phyloP scores from a whole-genome alignment of 225 moss, liverwort and hornwort species.

The Marchantia paleacea region DNA sequence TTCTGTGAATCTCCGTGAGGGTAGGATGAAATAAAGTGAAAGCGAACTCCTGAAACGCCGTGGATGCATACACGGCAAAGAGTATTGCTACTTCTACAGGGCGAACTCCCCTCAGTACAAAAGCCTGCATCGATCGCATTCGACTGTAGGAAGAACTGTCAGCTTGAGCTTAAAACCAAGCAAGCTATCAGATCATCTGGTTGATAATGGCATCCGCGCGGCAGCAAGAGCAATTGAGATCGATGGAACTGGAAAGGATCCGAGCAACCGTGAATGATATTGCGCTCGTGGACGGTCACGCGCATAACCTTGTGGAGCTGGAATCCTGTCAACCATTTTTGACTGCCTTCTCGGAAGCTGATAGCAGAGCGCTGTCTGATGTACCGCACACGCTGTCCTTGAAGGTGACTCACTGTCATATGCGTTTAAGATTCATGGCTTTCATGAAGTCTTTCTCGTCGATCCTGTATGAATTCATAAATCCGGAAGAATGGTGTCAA shows the following conservation, averaged over 20 bases:
- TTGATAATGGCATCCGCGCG: neutral
- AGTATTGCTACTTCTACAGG: too few relatives aligned
- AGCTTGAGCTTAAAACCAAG: neutral
- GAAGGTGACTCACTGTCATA: conserved; percentile 46
- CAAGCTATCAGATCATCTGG: too few relatives aligned
- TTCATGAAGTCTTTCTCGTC: too few relatives aligned
- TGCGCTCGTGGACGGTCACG: conserved; percentile 85
- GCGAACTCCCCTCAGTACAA: too few relatives aligned
- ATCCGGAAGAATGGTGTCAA: too few relatives aligned
- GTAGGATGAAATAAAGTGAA: too few relatives aligned
- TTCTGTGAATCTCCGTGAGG: too few relatives aligned
- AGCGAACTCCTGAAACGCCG: too few relatives aligned
- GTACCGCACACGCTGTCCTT: conserved; percentile 82
- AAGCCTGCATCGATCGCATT: too few relatives aligned
- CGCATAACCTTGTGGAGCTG: conserved; percentile 88
- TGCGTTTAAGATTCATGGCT: too few relatives aligned
- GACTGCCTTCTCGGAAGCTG: conserved; percentile 78
- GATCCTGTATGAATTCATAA: too few relatives aligned
- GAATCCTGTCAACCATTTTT: conserved; percentile 69
- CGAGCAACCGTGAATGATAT: conserved; percentile 63
- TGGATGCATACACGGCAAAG: too few relatives aligned
- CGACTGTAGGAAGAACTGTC: neutral
- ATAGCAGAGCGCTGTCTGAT: conserved; percentile 64
- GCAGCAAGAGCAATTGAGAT: neutral
- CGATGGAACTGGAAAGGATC: conserved; percentile 60